Evolutionary conservation across 2,329 filamentous ascomycete species (phyloP).

Genomic region (Lachnellula occidentalis): DNA sequence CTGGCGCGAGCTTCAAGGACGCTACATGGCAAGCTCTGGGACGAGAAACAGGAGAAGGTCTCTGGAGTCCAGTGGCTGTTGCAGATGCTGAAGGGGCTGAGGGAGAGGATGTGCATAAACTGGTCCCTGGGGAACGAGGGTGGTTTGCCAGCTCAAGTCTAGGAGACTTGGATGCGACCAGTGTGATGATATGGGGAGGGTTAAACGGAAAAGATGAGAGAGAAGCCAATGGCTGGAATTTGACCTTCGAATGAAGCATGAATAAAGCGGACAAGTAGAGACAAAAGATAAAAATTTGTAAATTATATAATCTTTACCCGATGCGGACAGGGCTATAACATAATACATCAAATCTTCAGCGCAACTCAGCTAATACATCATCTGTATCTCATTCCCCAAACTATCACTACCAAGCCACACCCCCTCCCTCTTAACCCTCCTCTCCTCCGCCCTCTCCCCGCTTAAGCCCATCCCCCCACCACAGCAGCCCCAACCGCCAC

Average conservation of each 20-base stretch:
- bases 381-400: background rate
- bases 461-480: background rate
- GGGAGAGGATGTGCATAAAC: conserved; percentile 35
- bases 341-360: too few relatives aligned
- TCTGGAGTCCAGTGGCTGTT: conserved; percentile 52
- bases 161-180: conserved; percentile 54
- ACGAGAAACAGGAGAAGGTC: conserved; percentile 50
- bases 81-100: conserved; percentile 40
- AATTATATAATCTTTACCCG: too few relatives aligned
- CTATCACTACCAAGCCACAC: background rate
- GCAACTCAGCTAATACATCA: background rate
- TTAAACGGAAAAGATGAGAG: conserved; percentile 45
- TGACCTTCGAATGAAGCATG: conserved; percentile 42
- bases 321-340: too few relatives aligned
- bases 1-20: conserved; percentile 49
- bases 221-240: conserved; percentile 59
- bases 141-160: conserved; percentile 53
- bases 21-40: conserved; percentile 50
- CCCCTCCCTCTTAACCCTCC: background rate
- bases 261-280: too few relatives aligned
- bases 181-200: conserved; percentile 57
- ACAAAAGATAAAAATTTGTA: too few relatives aligned
- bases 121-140: conserved; percentile 48
- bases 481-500: background rate
- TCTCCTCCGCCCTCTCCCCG: background rate